Evolutionary conservation across 139 green algal species (phyloP).

Genomic region (Deuterostichococcus epilithicus): DNA sequence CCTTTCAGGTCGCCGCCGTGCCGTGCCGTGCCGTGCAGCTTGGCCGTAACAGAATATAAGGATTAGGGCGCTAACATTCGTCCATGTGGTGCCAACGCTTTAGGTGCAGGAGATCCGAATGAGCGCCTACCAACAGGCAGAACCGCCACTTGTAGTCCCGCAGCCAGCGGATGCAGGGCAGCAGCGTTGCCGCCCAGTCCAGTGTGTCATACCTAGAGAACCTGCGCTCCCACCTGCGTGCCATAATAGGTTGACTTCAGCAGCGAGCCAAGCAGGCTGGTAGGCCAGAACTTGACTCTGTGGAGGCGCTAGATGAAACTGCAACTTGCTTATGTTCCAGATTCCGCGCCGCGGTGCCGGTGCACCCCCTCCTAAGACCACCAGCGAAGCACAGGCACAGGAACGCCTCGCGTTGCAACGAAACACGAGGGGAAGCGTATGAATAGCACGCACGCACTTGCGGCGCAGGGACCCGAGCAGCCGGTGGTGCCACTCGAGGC

Average conservation of each 20-base stretch:
- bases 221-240: neutral
- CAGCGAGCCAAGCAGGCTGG: no score
- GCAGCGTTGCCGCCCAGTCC: neutral
- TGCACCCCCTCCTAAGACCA: no score
- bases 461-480: neutral
- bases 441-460: no score
- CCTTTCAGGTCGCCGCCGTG: neutral
- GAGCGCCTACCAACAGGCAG: neutral
- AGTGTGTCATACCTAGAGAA: neutral
- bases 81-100: no score
- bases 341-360: no score
- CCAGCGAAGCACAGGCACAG: no score
- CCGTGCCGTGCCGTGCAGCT: neutral
- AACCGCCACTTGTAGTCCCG: neutral
- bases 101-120: neutral
- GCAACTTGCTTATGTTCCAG: no score
- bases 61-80: neutral
- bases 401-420: no score
- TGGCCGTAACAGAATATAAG: neutral
- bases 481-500: neutral
- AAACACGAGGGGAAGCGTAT: no score
- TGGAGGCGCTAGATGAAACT: no score
- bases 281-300: no score
- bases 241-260: no score
- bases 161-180: constrained; percentile 18